Conservation (phyloP, 1,139 yeast genomes). For the Lodderomyces pseudojiufengensis region DNA sequence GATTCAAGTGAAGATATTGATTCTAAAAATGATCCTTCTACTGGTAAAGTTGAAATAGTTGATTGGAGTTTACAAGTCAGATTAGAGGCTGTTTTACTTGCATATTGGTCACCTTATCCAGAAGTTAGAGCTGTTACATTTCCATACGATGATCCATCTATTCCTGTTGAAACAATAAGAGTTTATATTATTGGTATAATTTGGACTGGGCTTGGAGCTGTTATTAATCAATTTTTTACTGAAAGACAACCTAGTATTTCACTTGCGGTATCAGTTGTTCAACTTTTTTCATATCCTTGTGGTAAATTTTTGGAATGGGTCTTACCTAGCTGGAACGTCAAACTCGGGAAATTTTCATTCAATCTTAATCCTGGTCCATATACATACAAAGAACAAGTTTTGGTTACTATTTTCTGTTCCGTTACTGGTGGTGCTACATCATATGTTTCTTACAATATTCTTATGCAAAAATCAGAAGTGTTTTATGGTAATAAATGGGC, state of each 20-base stretch:
- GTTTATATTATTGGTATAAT: conserved; percentile 51
- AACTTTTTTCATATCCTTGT: conserved; percentile 24
- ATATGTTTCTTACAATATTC: conserved; percentile 21
- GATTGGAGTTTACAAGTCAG: conserved; percentile 32
- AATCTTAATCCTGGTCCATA: conserved; percentile 31
- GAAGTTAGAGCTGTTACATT: conserved; percentile 61
- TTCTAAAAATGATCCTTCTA: conserved; percentile 1
- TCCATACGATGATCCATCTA: conserved; percentile 49
- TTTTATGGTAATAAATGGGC: conserved; percentile 45
- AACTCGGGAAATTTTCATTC: conserved; percentile 11
- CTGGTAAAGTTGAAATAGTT: conserved; percentile 6
- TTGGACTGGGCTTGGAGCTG: conserved; percentile 53
- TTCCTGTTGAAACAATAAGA: conserved; percentile 54
- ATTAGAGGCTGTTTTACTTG: conserved; percentile 45
- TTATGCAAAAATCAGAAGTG: conserved; percentile 25
- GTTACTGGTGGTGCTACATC: conserved; percentile 33
- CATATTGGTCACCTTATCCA: conserved; percentile 60
- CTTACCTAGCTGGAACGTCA: conserved; percentile 20
- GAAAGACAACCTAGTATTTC: conserved; percentile 53
- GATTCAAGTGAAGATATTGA: not conserved
- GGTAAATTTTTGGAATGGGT: conserved; percentile 19
- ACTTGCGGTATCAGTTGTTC: conserved; percentile 35
- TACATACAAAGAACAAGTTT: conserved; percentile 27
- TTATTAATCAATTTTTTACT: conserved; percentile 55
- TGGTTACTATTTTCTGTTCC: conserved; percentile 24